Conservation (phyloP, 371 early-diverging fungal genomes). For the Mortierella sp. region DNA sequence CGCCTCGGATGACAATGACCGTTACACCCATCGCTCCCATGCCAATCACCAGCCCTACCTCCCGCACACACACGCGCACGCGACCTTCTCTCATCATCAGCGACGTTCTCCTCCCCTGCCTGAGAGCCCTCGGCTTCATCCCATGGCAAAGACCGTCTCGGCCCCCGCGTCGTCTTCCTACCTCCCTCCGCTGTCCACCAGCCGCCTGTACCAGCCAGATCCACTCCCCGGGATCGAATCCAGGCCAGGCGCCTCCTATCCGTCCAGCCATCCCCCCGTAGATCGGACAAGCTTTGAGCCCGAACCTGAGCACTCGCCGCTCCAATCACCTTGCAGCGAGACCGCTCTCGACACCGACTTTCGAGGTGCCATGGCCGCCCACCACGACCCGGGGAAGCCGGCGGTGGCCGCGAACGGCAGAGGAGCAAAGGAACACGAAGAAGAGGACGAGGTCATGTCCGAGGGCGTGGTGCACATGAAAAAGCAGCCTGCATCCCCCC, state of each 20-base stretch:
- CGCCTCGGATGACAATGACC: background rate
- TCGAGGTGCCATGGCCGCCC: too few species aligned
- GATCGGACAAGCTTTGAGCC: background rate
- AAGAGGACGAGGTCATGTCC: constrained; percentile 54
- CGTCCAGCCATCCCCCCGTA: background rate
- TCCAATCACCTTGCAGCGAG: background rate
- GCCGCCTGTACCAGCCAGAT: background rate
- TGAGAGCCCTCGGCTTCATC: constrained; percentile 9
- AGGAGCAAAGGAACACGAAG: constrained; percentile 21
- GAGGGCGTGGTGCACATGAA: constrained; percentile 51
- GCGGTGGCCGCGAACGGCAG: background rate
- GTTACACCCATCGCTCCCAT: background rate
- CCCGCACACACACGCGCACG: background rate
- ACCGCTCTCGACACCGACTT: too few species aligned
- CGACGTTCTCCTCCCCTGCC: constrained; percentile 5
- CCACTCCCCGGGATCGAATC: constrained; percentile 1
- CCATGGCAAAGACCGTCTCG: constrained; percentile 44
- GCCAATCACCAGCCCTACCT: background rate
- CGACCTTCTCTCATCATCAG: constrained; percentile 1
- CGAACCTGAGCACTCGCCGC: constrained; percentile 1
- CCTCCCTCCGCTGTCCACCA: background rate
- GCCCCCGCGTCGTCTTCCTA: constrained; percentile 27
- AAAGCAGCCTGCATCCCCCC: constrained; percentile 9
- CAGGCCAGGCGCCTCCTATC: background rate
- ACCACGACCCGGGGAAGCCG: too few species aligned